A percentile compares a stretch with the other conserved stretches of the same genome.
phyloP scores from a whole-genome alignment of 1,284 basidiomycete genomes.

The Rhodotorula sp. region DNA sequence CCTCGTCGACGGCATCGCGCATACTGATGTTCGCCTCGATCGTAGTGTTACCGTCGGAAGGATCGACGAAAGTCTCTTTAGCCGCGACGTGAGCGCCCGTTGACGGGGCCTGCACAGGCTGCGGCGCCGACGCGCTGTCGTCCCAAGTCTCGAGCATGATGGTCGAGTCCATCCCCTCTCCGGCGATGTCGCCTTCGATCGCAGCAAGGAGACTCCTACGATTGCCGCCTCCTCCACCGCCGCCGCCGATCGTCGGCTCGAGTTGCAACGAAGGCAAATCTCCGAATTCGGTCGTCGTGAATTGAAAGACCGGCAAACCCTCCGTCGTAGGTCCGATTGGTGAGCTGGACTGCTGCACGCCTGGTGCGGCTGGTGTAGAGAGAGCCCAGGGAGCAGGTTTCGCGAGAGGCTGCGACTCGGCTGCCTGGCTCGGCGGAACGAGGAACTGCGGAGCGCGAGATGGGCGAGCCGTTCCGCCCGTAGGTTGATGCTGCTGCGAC shows the following conservation, averaged over 20 bases:
- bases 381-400: slow-evolving; percentile 6
- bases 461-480: too few species aligned
- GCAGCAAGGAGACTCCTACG: background rate
- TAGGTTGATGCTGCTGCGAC: too few species aligned
- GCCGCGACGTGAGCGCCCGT: too few species aligned
- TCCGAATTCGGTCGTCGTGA: slow-evolving; percentile 26
- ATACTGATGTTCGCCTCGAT: background rate
- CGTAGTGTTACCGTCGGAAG: background rate
- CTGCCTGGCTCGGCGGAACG: background rate
- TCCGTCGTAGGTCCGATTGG: background rate
- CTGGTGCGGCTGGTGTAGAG: background rate
- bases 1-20: too few species aligned
- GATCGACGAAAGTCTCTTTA: background rate
- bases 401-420: background rate
- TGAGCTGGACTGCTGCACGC: background rate
- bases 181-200: background rate
- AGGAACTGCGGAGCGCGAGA: background rate
- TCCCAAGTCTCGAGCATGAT: slow-evolving; percentile 7
- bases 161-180: slow-evolving; percentile 4
- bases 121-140: background rate
- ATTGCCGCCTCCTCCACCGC: background rate
- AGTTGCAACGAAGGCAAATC: slow-evolving; percentile 2
- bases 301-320: slow-evolving; percentile 19
- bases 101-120: background rate
- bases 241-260: background rate